Conservation (phyloP, 1,284 basidiomycete species). For the Boletus semigastroideus region DNA sequence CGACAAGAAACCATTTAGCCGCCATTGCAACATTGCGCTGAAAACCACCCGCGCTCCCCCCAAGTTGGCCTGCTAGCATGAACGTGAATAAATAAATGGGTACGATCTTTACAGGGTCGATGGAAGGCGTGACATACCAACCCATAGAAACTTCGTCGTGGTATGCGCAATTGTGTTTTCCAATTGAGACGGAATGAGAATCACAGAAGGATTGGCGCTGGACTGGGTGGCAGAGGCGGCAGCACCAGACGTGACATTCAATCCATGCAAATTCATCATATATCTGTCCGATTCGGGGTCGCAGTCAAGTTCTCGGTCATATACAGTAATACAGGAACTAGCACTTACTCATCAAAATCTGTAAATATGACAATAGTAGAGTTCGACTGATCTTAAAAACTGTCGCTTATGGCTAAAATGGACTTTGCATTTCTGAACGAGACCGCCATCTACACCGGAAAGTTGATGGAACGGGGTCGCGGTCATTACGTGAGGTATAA, state of each 20-base stretch:
- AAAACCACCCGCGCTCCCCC: background rate
- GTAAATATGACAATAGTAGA: background rate
- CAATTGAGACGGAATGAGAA: background rate
- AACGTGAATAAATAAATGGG: background rate
- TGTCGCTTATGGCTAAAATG: no score
- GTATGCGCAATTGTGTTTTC: background rate
- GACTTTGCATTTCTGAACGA: background rate
- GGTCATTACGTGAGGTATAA: background rate
- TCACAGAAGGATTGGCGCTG: background rate
- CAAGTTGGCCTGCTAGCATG: background rate
- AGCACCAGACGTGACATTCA: background rate
- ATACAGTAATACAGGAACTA: background rate
- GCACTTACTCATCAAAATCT: background rate
- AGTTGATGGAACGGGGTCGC: background rate
- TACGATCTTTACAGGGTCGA: background rate
- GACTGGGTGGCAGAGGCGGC: background rate
- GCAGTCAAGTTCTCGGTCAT: background rate
- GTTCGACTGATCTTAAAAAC: no score
- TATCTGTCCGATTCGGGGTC: background rate
- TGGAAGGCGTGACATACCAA: background rate
- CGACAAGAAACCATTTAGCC: background rate
- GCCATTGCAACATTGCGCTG: background rate
- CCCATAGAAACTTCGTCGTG: background rate
- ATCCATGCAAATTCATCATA: background rate
- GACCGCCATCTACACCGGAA: background rate